Conservation (phyloP, 129 eudicot genomes). For the Ambrosia trifida region DNA sequence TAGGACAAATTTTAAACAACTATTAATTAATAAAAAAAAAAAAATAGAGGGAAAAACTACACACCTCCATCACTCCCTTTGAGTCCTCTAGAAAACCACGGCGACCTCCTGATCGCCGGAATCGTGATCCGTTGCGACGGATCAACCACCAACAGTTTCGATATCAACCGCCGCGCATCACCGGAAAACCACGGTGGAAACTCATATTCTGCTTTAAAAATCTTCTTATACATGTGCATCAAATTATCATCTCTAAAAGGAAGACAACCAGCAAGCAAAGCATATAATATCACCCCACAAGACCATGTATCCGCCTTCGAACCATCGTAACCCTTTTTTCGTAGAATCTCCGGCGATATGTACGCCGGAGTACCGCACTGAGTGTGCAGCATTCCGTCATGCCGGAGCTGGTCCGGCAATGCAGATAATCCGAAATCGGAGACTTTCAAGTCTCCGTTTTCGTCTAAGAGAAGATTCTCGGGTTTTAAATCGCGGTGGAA, state of each 20-base stretch:
- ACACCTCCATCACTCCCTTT: slow-evolving; percentile 3
- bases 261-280: slow-evolving; percentile 63
- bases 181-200: slow-evolving; percentile 77
- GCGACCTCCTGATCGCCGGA: slow-evolving; percentile 18
- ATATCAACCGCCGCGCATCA: slow-evolving; percentile 54
- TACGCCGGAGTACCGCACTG: slow-evolving; percentile 82
- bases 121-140: slow-evolving; percentile 45
- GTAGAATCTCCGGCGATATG: slow-evolving; percentile 70
- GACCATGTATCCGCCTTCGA: slow-evolving; percentile 76
- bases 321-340: slow-evolving; percentile 78
- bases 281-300: slow-evolving; percentile 78
- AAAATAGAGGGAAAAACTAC: neutral
- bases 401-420: slow-evolving; percentile 32
- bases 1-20: neutral
- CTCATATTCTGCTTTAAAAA: slow-evolving; percentile 68
- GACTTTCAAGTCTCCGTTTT: slow-evolving; percentile 49
- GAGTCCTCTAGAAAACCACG: slow-evolving; percentile 29
- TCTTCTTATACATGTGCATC: slow-evolving; percentile 70
- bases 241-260: slow-evolving; percentile 80
- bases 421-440: slow-evolving; percentile 65
- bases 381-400: slow-evolving; percentile 41
- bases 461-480: slow-evolving; percentile 52
- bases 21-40: neutral
- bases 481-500: slow-evolving; percentile 64
- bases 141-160: slow-evolving; percentile 53